Evolutionary conservation across 192 early-diverging fungal species (phyloP).

Genomic region (Paraglomus brasilianum): DNA sequence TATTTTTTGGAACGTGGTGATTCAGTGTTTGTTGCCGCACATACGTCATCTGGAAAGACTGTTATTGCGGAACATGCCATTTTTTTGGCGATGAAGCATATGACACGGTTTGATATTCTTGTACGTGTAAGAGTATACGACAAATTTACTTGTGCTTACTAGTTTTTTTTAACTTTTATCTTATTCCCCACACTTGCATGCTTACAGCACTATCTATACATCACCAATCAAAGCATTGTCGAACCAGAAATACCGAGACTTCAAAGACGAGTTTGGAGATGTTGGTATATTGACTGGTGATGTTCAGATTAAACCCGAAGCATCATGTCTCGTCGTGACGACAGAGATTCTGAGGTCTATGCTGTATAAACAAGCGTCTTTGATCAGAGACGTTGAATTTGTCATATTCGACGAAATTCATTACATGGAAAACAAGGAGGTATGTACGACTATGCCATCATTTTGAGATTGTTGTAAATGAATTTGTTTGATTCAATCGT

Average conservation of each 20-base stretch:
- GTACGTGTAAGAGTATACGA: slow-evolving; percentile 28
- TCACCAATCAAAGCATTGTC: slow-evolving; percentile 98
- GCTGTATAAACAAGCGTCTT: slow-evolving; percentile 95
- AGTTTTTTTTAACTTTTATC: background rate
- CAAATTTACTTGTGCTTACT: slow-evolving; percentile 4
- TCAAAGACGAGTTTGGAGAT: slow-evolving; percentile 70
- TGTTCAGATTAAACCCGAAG: slow-evolving; percentile 94
- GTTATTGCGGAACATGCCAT: slow-evolving; percentile 99
- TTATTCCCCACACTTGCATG: slow-evolving; percentile 10
- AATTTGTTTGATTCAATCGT: background rate
- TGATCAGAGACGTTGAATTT: slow-evolving; percentile 98
- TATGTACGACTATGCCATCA: slow-evolving; percentile 29
- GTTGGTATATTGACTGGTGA: slow-evolving; percentile 98
- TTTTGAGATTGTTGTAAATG: slow-evolving; percentile 8
- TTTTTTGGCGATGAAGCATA: slow-evolving; percentile 88
- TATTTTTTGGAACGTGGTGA: slow-evolving; percentile 95
- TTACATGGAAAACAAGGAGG: slow-evolving; percentile 94
- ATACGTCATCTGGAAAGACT: slow-evolving; percentile 98
- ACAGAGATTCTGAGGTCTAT: slow-evolving; percentile 97
- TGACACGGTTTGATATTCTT: slow-evolving; percentile 59
- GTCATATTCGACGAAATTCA: slow-evolving; percentile 99
- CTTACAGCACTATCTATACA: slow-evolving; percentile 85
- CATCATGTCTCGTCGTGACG: slow-evolving; percentile 97
- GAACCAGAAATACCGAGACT: slow-evolving; percentile 99
- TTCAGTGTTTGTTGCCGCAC: slow-evolving; percentile 96